Evolutionary conservation across 1,284 basidiomycete genomes (phyloP), one percentile per base, ranked within the genome.

Genomic region (Austroboletus novae-zelandiae): DNA sequence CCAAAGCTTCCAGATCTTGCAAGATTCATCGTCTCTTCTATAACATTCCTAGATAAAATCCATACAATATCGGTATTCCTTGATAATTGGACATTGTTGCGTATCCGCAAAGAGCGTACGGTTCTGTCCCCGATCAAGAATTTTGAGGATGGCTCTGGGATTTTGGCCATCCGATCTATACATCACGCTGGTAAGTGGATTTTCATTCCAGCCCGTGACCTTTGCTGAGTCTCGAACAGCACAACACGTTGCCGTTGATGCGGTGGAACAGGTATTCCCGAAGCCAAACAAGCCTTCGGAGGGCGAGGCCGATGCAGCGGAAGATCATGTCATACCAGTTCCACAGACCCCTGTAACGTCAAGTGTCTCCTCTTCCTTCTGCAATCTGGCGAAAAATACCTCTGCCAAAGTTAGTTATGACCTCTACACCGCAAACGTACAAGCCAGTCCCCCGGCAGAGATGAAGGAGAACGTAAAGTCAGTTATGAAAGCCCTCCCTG

Each of bases 21-120:
- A 15, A 82, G 90, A 25, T 98, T 98, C 70, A 76, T 98, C 8
- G 80, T 89, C n/a, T 95, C 94, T 2, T 92, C 91, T 1, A 83
- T 98, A 50, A 94, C 94, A 0, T 98, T 98, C 69, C 96, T 97
- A 81, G 76, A 80, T 10, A 79, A 85, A 51, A 79, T 98, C 5
- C 74, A 77, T 17, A 78, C 84, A 61, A 81, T 98, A 50, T 85
- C 82, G 61, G 78, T 94, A 30, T 85, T 80, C 61, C 80, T 94
- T 42, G 84, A 97, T 61, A 84, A 86, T 55, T 78, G 83, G 49
- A 76, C 84, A 32, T 79, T 98, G 1, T 82, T 89, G 40, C 77
- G 77, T 47, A 72, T 98, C 39, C 76, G 75, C 20, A 98, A 95
- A 71, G 32, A 42, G 29, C n/a, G 15, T n/a, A 18, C 4, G 17